A percentile compares a stretch with the other conserved stretches of the same genome.
These are phyloP conservation scores for Nemania sp. DNA, from an alignment of 2,329 filamentous ascomycete genomes.

Conservation along the genomic window DNA sequence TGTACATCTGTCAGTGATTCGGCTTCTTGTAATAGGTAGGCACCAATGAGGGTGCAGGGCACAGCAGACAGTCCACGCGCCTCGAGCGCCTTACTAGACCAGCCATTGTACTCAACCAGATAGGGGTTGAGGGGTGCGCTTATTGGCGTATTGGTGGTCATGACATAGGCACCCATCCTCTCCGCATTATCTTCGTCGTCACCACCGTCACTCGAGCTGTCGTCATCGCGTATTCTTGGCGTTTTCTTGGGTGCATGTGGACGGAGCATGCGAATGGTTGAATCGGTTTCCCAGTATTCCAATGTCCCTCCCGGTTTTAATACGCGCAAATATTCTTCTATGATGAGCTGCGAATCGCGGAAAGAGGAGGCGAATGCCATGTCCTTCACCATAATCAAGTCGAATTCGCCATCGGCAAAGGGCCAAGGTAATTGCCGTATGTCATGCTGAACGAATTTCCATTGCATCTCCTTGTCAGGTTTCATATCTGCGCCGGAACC, in stretches of 20 bases:
- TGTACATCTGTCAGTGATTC: constrained; percentile 70
- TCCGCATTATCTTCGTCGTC: constrained; percentile 67
- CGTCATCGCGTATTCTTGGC: constrained; percentile 34
- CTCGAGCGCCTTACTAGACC: constrained; percentile 78
- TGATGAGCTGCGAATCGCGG: constrained; percentile 56
- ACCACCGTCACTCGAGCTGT: constrained; percentile 41
- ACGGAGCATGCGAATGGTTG: constrained; percentile 78
- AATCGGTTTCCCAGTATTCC: constrained; percentile 90
- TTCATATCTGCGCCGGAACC: constrained; percentile 49
- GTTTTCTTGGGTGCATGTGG: constrained; percentile 64
- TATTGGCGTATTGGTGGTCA: constrained; percentile 82
- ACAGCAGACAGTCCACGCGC: constrained; percentile 69
- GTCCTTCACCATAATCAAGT: constrained; percentile 88
- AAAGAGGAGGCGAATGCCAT: constrained; percentile 68
- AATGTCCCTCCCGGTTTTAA: constrained; percentile 76
- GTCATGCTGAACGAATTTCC: constrained; percentile 88
- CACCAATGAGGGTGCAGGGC: constrained; percentile 76
- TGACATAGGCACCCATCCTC: constrained; percentile 76
- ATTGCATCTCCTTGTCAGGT: constrained; percentile 74
- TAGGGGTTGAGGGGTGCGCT: constrained; percentile 80
- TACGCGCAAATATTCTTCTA: constrained; percentile 77
- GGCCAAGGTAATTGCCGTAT: constrained; percentile 75
- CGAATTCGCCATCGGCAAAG: constrained; percentile 78
- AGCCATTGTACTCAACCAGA: constrained; percentile 80
- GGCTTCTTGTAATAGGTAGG: constrained; percentile 80